phyloP scores from a whole-genome alignment of 2,329 filamentous ascomycete genomes.

The Alternaria sp. region DNA sequence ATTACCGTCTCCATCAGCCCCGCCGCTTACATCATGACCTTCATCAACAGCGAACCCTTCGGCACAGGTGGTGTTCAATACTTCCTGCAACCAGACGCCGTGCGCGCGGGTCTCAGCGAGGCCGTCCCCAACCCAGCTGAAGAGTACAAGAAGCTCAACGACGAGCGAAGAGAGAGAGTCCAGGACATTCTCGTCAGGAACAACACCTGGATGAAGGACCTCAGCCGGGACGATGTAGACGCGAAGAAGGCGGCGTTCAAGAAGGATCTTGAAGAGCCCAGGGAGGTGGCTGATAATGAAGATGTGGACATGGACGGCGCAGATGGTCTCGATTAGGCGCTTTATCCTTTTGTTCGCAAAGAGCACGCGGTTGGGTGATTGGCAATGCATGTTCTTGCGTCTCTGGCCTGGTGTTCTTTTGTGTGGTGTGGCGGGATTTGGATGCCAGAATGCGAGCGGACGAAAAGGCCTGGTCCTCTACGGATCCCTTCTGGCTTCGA shows the following conservation, averaged over 20 bases:
- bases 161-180: constrained; percentile 44
- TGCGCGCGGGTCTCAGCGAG: constrained; percentile 44
- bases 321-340: constrained; percentile 14
- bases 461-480: background rate
- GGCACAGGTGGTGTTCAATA: constrained; percentile 47
- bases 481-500: background rate
- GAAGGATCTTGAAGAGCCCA: constrained; percentile 36
- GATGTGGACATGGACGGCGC: constrained; percentile 45
- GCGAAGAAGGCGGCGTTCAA: constrained; percentile 48
- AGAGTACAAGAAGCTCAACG: constrained; percentile 36
- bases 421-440: background rate
- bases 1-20: constrained; percentile 54
- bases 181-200: constrained; percentile 53
- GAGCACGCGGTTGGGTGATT: background rate
- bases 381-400: background rate
- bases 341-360: background rate
- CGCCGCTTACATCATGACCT: constrained; percentile 52
- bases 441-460: constrained; percentile 3
- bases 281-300: constrained; percentile 23
- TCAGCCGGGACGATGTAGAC: constrained; percentile 56
- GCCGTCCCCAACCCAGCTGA: constrained; percentile 42
- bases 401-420: constrained; percentile 1
- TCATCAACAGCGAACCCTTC: constrained; percentile 48
- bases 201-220: constrained; percentile 55
- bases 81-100: constrained; percentile 46